Base-by-base conservation (phyloP, 768 basidiomycete species). In the Cystofilobasidium macerans region DNA sequence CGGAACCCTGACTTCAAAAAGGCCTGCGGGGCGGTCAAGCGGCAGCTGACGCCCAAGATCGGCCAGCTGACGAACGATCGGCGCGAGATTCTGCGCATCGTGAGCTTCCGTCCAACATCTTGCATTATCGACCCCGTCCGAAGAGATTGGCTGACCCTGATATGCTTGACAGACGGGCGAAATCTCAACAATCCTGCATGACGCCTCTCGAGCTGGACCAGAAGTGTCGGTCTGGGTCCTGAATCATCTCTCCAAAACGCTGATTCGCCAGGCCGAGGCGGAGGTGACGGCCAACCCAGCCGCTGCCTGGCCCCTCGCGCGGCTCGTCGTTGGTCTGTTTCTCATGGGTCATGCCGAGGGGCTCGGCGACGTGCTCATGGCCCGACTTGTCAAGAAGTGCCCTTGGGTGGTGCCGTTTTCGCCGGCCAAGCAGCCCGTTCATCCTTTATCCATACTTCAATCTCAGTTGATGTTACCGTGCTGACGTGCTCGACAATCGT, bases 211-310 rank as follows among this genome's bases (percentile, higher is more conserved):
- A 74, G n/a, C 77, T 87, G 61, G 70, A 0, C 70, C 76, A 1
- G 63, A 72, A 38, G 51, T 69, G 7, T 93, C 91, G 74, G 75
- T 80, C 56, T 88, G 89, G 58, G 80, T 86, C 26, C 82, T 93
- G 53, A 92, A 88, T 26, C 86, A 91, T n/a, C 82, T 97, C 45
- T 80, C 89, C 56, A 97, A 98, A 73, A 79, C 84, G 22, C 85
- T 98, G 68, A 81, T 97, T 51, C 80, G 88, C 38, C 94, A 97
- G 78, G 92, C 92, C 22, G 92, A 95, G 78, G 87, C 85, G 0
- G 94, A 98, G 76, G 88, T 94, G 12, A 84, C 87, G 1, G 91
- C 92, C 2, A 88, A 93, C 76, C 85, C 87, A 72, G 84, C 84
- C 35, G 86, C 87, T 28, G 92, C 91, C 0, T 79, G 81, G 42